Evolutionary conservation across 2,329 filamentous ascomycete species (phyloP), one percentile per base, ranked within the genome.

Genomic region (Blastomyces gilchristii): DNA sequence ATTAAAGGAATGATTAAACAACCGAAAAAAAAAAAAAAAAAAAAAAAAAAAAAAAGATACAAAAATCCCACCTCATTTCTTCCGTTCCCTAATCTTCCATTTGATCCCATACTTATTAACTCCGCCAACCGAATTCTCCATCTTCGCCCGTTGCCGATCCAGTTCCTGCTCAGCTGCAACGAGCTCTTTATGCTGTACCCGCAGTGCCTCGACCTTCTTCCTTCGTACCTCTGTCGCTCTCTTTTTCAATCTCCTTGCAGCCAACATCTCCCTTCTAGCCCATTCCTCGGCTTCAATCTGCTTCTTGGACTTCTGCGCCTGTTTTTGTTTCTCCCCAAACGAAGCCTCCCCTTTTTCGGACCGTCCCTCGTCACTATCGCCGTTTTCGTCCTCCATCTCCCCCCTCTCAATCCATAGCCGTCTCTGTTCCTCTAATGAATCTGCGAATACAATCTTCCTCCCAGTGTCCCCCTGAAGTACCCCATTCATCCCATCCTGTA

Each of bases 41-140:
- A 22, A 22, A 22, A 22, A 22, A 22, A 22, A 22, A 22, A 22
- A 22, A 22, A 22, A 22, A 22, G n/a, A 22, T 47, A 11, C n/a
- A 53, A 31, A 41, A 34, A 28, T 18, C 43, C 28, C 54, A 7
- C 22, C 41, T 75, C 63, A 85, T 69, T 79, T 78, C 77, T 86
- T 87, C 67, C 85, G 77, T 75, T 85, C 83, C 63, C 84, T 76
- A 54, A 84, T 76, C 77, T 86, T 87, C 79, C 84, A 87, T 69
- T 85, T 86, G 68, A 84, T 76, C 9, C 85, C 85, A 63, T 82
- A 77, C 73, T 86, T 86, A 73, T 86, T 87, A 62, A 82, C 78
- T 0, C 85, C 85, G 22, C 84, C 85, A 3, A 84, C 76, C 1
- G 78, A 81, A 65, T 82, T 81, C 66, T 79, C 81, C 84, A 87